Base-by-base conservation (phyloP, 2,329 filamentous ascomycete genomes). In the Aspergillus amoenus region DNA sequence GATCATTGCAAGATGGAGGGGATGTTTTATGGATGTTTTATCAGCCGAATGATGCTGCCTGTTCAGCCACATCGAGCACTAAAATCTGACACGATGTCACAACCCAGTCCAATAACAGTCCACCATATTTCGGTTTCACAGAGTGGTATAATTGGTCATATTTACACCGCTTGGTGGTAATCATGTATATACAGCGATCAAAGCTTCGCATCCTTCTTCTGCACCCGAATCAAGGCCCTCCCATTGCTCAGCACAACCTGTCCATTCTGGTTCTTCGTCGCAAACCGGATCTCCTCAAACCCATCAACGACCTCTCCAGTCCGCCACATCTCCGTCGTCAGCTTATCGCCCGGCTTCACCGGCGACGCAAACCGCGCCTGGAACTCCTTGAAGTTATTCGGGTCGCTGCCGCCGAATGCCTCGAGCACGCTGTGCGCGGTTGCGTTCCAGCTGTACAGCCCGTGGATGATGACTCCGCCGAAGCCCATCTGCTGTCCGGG, bases 161-260 rank as follows among this genome's bases (percentile, higher is more conserved):
- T 21, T 21, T 21, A 3, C 21, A 18, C 18, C 18, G 18, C 18
- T 18, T 3, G 18, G 18, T 3, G 18, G 18, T 18, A 18, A 18
- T 18, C 2, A 18, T 18, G 18, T 18, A 18, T 18, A 18, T 2
- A 18, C 18, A 18, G 18, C 18, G 18, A 18, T 18, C 18, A 18
- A 18, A 57, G n/a, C 39, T 57, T 57, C 12, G 49, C 37, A 18
- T n/a, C 49, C 50, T 9, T n/a, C 49, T 32, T n/a, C 49, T 32
- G 22, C 8, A 12, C 78, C 81, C 84, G 91, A 69, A 97, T 84
- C 71, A 93, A 73, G 24, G 90, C 91, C 57, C 91, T 82, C 4
- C 93, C 93, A 73, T 97, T 96, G 76, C 87, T 94, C 75, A 97
- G 78, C 60, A 90, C 91, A 17, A 92, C 86, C 82, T 94, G 95